Base-by-base conservation (phyloP, 2,329 filamentous ascomycete genomes). In the Fusarium proliferatum region DNA sequence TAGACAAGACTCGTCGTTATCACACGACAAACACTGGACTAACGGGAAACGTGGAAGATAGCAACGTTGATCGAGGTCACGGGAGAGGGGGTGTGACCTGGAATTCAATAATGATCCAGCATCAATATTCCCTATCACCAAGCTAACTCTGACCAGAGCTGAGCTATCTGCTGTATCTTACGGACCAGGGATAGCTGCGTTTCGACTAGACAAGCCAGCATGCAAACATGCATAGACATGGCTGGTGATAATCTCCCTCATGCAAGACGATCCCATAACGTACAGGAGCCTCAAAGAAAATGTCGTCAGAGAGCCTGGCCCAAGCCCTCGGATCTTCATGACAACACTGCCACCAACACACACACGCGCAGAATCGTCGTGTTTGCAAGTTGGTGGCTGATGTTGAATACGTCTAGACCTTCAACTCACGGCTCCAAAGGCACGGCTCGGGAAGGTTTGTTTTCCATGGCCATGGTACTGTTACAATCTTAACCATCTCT, bases 81-180 rank as follows among this genome's bases (percentile, higher is more conserved):
- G 71, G 48, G 71, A 61, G 63, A 73, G 71, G 62, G 68, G 58
- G 71, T 74, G 67, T 74, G 62, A 72, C 55, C 45, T 60, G 46
- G 43, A n/a, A 51, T 51, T 58, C 56, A 42, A 58, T 38, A 51
- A 23, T 58, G 42, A 58, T 28, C 21, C 23, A 58, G 26, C 19
- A 36, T 58, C 42, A 48, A 45, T 52, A 49, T 62, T 56, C 55
- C 56, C 41, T 62, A 67, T 57, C 68, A 62, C 36, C 17, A 57
- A 53, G 65, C 59, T 65, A 64, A 26, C 19, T 55, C 23, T 41
- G 19, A 41, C 23, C 34, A 41, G 45, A 43, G 26, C n/a, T 49
- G n/a, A 42, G 64, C 46, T 46, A 58, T 48, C 34, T 58, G 19
- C 19, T 41, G 51, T 41, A 55, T 55, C 23, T 55, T 55, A 55